A percentile compares a stretch with the other conserved stretches of the same genome.
Conservation (phyloP, 257 asterid genomes). For the Nicotiana benthamiana region DNA sequence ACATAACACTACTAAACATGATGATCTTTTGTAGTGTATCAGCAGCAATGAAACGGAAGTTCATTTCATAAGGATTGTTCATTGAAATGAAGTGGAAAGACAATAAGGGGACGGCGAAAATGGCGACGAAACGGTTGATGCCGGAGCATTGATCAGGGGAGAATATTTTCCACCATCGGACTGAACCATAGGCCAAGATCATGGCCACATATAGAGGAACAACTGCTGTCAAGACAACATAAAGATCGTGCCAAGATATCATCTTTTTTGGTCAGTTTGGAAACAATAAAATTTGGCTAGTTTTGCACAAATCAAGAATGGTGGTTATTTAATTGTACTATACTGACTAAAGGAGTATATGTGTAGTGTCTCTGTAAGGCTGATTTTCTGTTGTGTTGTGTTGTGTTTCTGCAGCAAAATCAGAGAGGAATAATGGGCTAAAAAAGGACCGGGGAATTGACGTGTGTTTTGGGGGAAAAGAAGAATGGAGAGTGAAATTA, state of each 20-base stretch:
- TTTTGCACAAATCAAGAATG: background rate
- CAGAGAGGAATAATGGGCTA: background rate
- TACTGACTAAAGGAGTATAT: background rate
- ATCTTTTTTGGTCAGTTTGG: slow-evolving; percentile 3
- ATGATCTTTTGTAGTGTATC: slow-evolving; percentile 19
- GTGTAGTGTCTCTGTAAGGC: background rate
- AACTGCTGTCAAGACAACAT: slow-evolving; percentile 24
- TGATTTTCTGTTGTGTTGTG: background rate
- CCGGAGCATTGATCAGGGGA: slow-evolving; percentile 30
- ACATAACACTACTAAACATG: slow-evolving; percentile 10
- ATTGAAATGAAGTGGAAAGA: slow-evolving; percentile 26
- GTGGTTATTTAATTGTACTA: background rate
- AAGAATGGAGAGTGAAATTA: background rate
- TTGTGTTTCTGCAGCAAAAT: background rate
- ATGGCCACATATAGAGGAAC: slow-evolving; percentile 30
- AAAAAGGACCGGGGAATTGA: background rate
- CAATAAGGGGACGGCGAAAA: slow-evolving; percentile 23
- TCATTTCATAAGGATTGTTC: slow-evolving; percentile 23
- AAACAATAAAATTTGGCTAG: background rate
- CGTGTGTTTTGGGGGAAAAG: background rate
- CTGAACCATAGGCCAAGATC: slow-evolving; percentile 30
- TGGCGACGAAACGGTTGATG: slow-evolving; percentile 23
- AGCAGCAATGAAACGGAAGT: slow-evolving; percentile 26
- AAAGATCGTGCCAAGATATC: slow-evolving; percentile 25
- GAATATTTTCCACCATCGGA: slow-evolving; percentile 33